Conservation (phyloP, 257 asterid species). For the Solanum tarijense region DNA sequence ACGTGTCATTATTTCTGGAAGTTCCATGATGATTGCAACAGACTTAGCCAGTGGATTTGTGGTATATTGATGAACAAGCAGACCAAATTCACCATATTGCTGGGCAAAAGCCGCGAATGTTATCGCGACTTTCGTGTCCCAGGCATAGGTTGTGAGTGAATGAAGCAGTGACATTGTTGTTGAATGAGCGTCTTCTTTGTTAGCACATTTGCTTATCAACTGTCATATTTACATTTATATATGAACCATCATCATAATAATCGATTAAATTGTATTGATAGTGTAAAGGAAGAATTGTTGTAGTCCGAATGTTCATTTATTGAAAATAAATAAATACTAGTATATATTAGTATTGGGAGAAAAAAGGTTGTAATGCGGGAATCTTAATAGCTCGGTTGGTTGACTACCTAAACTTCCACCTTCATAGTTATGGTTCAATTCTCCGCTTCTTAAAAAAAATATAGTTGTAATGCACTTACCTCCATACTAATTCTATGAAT, state of each 20-base stretch:
- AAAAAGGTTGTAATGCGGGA: no score
- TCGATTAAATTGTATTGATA: not conserved
- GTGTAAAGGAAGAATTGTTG: no score
- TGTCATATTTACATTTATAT: not conserved
- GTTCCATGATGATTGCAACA: constrained; percentile 20
- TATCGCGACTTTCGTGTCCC: constrained; percentile 34
- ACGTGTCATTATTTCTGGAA: constrained; percentile 28
- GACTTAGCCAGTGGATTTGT: constrained; percentile 29
- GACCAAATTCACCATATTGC: constrained; percentile 29
- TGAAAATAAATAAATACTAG: no score
- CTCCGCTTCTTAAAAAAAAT: no score
- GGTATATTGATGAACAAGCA: constrained; percentile 21
- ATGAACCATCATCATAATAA: not conserved
- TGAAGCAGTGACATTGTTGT: constrained; percentile 20
- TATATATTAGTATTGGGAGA: no score
- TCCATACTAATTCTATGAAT: constrained; percentile 55
- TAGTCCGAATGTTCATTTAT: no score
- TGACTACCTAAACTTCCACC: no score
- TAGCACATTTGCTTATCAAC: constrained; percentile 20
- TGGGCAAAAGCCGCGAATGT: constrained; percentile 28
- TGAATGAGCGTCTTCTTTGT: constrained; percentile 22
- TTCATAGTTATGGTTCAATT: no score
- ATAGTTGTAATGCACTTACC: constrained; percentile 17
- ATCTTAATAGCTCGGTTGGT: no score
- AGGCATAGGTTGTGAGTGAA: constrained; percentile 21